Evolutionary conservation across 495 filamentous ascomycete genomes (phyloP), one percentile per base, ranked within the genome.

Genomic region (Schizothecium vesticola): DNA sequence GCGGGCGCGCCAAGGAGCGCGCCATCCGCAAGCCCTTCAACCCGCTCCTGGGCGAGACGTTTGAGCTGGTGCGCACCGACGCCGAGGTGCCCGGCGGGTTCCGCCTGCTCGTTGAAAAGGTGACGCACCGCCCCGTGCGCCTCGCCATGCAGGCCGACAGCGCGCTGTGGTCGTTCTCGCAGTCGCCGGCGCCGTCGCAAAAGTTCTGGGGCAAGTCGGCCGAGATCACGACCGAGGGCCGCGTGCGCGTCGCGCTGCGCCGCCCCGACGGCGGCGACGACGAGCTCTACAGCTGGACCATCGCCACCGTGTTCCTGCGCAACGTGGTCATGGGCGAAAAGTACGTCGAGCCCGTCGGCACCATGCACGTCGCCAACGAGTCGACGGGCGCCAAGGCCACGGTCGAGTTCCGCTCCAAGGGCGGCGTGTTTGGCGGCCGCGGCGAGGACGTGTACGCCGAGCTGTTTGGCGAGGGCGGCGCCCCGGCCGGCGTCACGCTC

Each of bases 171-270:
- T 91, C 89, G 10, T 87, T 96, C 66, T 83, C 91, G 6, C 95
- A 98, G 75, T 89, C 90, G 8, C 92, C 95, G 0, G 88, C 89
- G 72, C 95, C 95, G 3, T 89, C 88, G 10, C 95, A 99, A 75
- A 97, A 98, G 71, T 99, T 99, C 82, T 99, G 95, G 95, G 95
- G 95, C 59, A 99, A 99, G 80, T 92, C 89, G 65, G 91, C 91
- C 21, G 95, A 99, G 78, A 85, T 99, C 67, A 92, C 88, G 59
- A 98, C 93, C 0, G 94, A 97, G 57, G 95, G 95, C 12, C 90
- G 92, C 23, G 88, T 91, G 11, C 86, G 93, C 23, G 80, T 98
- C 36, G 85, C 82, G 43, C 78, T 97, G 25, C 78, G 80, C 28
- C 75, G 85, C 21, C 68, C 81, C n/a, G 90, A 93, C 72, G 66